phyloP scores from a whole-genome alignment of 371 early-diverging fungal genomes.

The Globomyces sp. region DNA sequence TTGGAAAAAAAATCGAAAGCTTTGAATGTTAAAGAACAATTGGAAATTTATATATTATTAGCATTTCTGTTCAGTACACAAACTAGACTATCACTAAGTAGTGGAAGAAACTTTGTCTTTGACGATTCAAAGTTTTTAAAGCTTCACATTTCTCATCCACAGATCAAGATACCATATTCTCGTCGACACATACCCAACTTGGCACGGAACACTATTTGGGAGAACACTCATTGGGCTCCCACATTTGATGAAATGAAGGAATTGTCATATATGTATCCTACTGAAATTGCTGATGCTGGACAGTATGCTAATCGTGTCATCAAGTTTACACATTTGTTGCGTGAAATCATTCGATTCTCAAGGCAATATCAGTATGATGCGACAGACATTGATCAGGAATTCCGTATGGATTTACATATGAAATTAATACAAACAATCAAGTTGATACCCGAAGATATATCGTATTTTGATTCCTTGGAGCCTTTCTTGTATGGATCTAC shows the following conservation, averaged over 20 bases:
- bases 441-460: neutral
- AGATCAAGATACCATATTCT: no score
- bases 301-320: neutral
- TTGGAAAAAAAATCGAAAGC: no score
- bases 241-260: constrained; percentile 2
- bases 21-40: no score
- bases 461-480: no score
- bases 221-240: constrained; percentile 4
- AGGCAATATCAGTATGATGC: neutral
- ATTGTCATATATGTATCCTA: neutral
- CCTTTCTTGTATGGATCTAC: no score
- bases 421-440: neutral
- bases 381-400: neutral
- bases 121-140: no score
- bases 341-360: neutral
- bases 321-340: neutral
- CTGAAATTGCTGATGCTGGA: neutral
- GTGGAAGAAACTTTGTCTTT: no score
- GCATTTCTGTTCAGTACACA: no score
- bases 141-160: no score
- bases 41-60: no score
- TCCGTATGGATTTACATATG: neutral
- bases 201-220: constrained; percentile 4
- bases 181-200: neutral
- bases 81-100: no score